Percentiles rank a stretch among this genome's conserved stretches.
These are phyloP conservation scores for Cerioporus squamosus DNA, from an alignment of 1,284 basidiomycete genomes.

Conservation along the genomic window DNA sequence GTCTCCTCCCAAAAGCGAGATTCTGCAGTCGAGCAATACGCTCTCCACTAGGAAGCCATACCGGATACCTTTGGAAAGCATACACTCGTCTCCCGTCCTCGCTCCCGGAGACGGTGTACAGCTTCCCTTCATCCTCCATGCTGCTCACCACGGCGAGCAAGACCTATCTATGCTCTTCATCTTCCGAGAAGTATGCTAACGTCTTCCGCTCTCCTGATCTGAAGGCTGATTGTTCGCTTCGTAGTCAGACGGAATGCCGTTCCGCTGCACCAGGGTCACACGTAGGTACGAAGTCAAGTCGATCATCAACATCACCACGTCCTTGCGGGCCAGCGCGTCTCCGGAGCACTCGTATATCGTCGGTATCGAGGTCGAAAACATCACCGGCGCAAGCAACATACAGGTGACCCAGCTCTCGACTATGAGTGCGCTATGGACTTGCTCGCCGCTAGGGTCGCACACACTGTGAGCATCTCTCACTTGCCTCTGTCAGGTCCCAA, in stretches of 20 bases:
- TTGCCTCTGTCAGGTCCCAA: background rate
- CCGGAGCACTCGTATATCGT: conserved; percentile 56
- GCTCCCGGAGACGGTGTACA: conserved; percentile 51
- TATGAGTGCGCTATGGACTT: conserved; percentile 69
- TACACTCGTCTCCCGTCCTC: conserved; percentile 42
- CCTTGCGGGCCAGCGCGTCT: conserved; percentile 52
- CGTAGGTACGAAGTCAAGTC: conserved; percentile 62
- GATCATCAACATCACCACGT: conserved; percentile 54
- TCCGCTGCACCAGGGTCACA: conserved; percentile 60
- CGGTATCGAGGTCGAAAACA: conserved; percentile 62
- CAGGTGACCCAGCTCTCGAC: conserved; percentile 59
- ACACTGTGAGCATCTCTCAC: conserved; percentile 44
- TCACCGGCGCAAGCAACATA: conserved; percentile 45
- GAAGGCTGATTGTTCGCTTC: conserved; percentile 5
- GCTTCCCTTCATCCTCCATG: conserved; percentile 57
- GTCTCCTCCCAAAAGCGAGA: conserved; percentile 32
- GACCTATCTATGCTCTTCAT: conserved; percentile 66
- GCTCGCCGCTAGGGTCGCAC: conserved; percentile 39
- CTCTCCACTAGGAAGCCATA: conserved; percentile 52
- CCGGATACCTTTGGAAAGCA: conserved; percentile 44
- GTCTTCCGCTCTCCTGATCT: background rate
- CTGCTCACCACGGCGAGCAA: conserved; percentile 48
- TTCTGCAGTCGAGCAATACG: conserved; percentile 58
- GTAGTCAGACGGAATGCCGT: conserved; percentile 51
- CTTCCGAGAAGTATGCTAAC: conserved; percentile 65